Evolutionary conservation across 2,329 filamentous ascomycete genomes (phyloP).

Genomic region (Bipolaris bicolor): DNA sequence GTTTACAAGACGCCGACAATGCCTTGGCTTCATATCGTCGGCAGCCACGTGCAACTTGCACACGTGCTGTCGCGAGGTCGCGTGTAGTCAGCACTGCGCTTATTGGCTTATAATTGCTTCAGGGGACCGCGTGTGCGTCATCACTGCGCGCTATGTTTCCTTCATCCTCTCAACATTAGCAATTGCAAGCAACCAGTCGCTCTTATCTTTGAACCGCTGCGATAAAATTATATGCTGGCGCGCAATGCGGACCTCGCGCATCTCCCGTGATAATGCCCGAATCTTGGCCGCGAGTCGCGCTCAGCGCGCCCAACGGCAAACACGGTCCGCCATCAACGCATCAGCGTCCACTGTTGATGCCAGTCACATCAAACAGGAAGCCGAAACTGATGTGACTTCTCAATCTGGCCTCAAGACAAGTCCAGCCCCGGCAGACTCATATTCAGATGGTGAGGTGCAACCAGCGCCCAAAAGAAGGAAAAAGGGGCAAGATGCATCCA

Average conservation of each 20-base stretch:
- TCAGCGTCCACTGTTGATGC: conserved; percentile 24
- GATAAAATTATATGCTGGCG: too few relatives aligned
- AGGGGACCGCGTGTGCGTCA: conserved; percentile 5
- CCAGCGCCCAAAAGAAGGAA: conserved; percentile 55
- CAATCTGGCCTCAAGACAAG: conserved; percentile 42
- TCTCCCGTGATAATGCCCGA: conserved; percentile 46
- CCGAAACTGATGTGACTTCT: conserved; percentile 9
- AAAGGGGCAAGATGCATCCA: conserved; percentile 44
- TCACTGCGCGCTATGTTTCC: neutral
- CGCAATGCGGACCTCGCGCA: conserved; percentile 47
- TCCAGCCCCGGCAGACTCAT: conserved; percentile 35
- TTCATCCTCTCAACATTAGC: neutral
- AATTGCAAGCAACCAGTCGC: neutral
- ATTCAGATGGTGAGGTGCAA: conserved; percentile 30
- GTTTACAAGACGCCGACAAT: neutral
- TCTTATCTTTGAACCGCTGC: neutral
- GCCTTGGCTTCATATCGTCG: neutral
- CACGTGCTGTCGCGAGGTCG: conserved; percentile 7
- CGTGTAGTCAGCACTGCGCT: neutral
- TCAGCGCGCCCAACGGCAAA: conserved; percentile 39
- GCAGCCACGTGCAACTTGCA: neutral
- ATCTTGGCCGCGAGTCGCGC: conserved; percentile 39
- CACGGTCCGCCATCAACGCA: conserved; percentile 35
- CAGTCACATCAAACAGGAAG: conserved; percentile 15
- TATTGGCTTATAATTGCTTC: neutral